These are phyloP conservation scores for Peronospora belbahrii DNA, from an alignment of 352 stramenopile species.

Conservation along the genomic window DNA sequence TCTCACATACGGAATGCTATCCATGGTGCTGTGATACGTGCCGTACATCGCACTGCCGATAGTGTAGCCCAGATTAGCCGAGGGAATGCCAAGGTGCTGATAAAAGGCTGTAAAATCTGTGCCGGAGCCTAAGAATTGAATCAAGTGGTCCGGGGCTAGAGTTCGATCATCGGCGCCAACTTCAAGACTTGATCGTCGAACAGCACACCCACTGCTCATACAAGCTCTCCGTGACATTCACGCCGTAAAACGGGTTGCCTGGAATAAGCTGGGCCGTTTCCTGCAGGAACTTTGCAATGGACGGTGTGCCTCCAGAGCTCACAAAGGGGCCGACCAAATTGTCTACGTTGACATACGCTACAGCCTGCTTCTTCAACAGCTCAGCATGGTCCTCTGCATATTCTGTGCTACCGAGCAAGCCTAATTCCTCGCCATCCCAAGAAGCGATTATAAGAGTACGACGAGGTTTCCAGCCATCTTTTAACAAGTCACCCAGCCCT, in stretches of 20 bases:
- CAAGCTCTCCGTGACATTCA: conserved; percentile 20
- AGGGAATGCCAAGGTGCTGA: conserved; percentile 80
- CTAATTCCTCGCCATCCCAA: conserved; percentile 83
- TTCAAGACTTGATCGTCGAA: conserved; percentile 7
- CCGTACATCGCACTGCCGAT: conserved; percentile 35
- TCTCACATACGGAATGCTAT: conserved; percentile 69
- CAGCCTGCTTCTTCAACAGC: conserved; percentile 39
- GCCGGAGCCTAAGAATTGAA: conserved; percentile 54
- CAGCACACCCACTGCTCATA: conserved; percentile 33
- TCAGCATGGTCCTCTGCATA: conserved; percentile 52
- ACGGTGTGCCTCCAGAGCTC: conserved; percentile 40
- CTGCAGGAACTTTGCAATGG: conserved; percentile 48
- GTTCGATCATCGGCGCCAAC: conserved; percentile 19
- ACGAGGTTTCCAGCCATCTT: conserved; percentile 62
- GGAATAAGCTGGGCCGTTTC: conserved; percentile 47
- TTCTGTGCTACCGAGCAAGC: conserved; percentile 62
- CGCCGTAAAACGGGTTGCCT: conserved; percentile 26
- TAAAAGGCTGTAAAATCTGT: conserved; percentile 82
- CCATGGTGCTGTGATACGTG: conserved; percentile 83
- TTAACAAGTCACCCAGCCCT: conserved; percentile 51
- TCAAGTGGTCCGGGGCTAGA: conserved; percentile 39
- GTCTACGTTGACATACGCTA: conserved; percentile 83
- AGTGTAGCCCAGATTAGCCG: conserved; percentile 29
- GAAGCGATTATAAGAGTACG: conserved; percentile 74
- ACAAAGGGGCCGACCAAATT: conserved; percentile 48